Evolutionary conservation across 2,329 filamentous ascomycete species (phyloP), one percentile per base, ranked within the genome.

Genomic region (Arthrobotrys megalospora): DNA sequence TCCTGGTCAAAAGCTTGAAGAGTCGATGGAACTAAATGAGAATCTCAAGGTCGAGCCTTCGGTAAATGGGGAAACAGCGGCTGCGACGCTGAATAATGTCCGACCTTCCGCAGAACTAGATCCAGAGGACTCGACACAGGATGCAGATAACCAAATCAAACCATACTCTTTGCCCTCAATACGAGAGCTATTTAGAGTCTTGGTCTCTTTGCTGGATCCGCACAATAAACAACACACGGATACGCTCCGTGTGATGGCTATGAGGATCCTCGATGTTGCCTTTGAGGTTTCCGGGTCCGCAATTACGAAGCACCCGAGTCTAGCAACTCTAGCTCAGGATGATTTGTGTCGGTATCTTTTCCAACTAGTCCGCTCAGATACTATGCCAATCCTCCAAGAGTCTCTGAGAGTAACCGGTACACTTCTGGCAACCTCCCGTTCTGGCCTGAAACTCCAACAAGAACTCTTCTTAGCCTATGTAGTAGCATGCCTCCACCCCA

Each of bases 161-260:
- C 95, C 96, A 0, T 99, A 99, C 84, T 97, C 94, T 12, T 85
- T 99, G 34, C 94, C 95, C 0, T 97, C 95, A 1, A 97, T 99
- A 81, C 88, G 94, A 80, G 96, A 99, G 83, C 88, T 99, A 0
- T 97, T 99, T 83, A 88, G 96, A 66, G 96, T 98, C 48, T 86
- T 99, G 28, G 95, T 98, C 52, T 95, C 97, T 83, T 90, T 99
- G 14, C 86, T 99, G 28, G 94, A 99, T 83, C 96, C 96, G 0
- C 93, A 97, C 82, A 95, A 98, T 84, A 91, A 90, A 65, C 93
- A 95, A 81, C 93, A 97, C 84, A 96, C 94, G 1, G 96, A 99
- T 83, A 91, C 93, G 0, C 96, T 98, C 91, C 90, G 95, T 81
- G 93, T 99, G 47, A 99, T 99, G 94, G 96, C 96, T 16, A 86